phyloP scores from a whole-genome alignment of 2,329 filamentous ascomycete genomes.

The Sporothrix phasma region DNA sequence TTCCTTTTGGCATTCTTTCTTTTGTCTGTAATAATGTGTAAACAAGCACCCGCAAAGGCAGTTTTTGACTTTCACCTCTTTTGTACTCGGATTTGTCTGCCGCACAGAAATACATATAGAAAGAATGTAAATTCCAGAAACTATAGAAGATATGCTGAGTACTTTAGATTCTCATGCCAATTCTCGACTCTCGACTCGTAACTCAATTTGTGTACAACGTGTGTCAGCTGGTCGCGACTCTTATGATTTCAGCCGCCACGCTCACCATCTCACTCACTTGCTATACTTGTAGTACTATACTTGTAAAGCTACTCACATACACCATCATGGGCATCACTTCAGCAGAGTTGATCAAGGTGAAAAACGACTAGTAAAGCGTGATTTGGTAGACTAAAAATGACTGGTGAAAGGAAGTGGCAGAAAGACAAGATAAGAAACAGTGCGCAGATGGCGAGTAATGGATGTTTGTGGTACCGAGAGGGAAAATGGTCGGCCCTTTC shows the following conservation, averaged over 20 bases:
- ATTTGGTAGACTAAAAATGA: neutral
- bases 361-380: constrained; percentile 5
- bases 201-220: no score
- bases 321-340: no score
- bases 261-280: no score
- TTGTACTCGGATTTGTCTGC: neutral
- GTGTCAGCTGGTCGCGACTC: no score
- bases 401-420: neutral
- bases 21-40: neutral
- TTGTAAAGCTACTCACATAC: no score
- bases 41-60: neutral
- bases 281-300: no score
- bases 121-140: neutral
- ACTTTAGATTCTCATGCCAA: no score
- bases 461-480: neutral
- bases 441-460: neutral
- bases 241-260: no score
- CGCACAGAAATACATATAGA: neutral
- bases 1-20: no score
- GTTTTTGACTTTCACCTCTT: neutral
- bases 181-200: no score
- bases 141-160: no score
- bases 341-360: neutral
- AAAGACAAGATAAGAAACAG: constrained; percentile 4
- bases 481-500: neutral